Conservation (phyloP, 2,329 filamentous ascomycete genomes). For the Beauveria pseudobassiana region DNA sequence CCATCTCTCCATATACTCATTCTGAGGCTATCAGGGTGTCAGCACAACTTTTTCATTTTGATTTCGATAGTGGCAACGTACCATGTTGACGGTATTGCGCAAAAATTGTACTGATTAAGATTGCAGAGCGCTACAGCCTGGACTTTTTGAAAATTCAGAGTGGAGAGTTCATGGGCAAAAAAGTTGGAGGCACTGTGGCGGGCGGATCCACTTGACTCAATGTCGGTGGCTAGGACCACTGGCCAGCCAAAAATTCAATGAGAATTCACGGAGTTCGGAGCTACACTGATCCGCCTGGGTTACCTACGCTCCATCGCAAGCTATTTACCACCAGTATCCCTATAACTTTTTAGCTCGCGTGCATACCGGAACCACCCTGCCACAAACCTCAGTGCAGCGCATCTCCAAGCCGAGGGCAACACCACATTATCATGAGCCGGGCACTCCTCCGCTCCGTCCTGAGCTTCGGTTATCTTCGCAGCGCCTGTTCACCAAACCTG, state of each 20-base stretch:
- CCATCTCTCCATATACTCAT: conserved; percentile 64
- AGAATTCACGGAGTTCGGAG: conserved; percentile 22
- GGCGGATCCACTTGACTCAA: conserved; percentile 1
- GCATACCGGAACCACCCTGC: conserved; percentile 14
- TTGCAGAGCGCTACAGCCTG: conserved; percentile 12
- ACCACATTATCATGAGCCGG: conserved; percentile 39
- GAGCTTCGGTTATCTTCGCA: conserved; percentile 43
- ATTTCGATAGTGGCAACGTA: conserved; percentile 15
- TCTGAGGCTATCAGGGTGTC: conserved; percentile 56
- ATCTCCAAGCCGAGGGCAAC: conserved; percentile 19
- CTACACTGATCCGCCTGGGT: conserved; percentile 26
- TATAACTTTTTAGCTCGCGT: conserved; percentile 11
- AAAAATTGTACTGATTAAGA: conserved; percentile 14
- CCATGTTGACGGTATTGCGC: conserved; percentile 26
- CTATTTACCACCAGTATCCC: background rate
- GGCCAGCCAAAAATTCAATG: conserved; percentile 10
- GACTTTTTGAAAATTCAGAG: conserved; percentile 17
- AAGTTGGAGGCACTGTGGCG: conserved; percentile 19
- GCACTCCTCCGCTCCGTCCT: conserved; percentile 55
- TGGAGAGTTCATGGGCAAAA: conserved; percentile 7
- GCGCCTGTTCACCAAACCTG: conserved; percentile 34
- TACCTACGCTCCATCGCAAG: conserved; percentile 5
- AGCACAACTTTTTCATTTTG: background rate
- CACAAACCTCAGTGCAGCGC: conserved; percentile 11
- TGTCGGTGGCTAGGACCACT: conserved; percentile 9